phyloP scores from a whole-genome alignment of 2,329 filamentous ascomycete species.

The Ophiocordyceps camponoti-floridani region DNA sequence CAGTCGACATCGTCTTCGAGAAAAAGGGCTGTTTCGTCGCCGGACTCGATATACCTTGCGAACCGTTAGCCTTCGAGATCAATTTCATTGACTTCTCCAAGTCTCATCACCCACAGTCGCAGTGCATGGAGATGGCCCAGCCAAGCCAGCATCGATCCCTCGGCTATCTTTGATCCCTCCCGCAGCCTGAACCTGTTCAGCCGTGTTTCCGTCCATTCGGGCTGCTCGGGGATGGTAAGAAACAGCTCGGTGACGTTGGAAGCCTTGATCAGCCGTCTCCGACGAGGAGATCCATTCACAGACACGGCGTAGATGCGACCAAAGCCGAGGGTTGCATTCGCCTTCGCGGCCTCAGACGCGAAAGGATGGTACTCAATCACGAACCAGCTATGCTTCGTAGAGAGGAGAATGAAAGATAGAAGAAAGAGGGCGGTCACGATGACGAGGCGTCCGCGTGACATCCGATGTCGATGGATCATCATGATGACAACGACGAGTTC shows the following conservation, averaged over 20 bases:
- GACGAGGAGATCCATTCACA: background rate
- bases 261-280: background rate
- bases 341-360: background rate
- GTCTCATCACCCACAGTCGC: background rate
- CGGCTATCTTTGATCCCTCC: background rate
- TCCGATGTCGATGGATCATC: too few relatives aligned
- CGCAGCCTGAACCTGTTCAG: background rate
- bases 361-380: background rate
- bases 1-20: background rate
- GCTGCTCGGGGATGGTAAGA: background rate
- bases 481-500: too few relatives aligned
- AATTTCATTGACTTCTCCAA: too few relatives aligned
- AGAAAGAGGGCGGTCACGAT: too few relatives aligned
- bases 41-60: background rate
- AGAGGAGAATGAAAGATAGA: too few relatives aligned
- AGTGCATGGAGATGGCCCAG: background rate
- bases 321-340: background rate
- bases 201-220: background rate
- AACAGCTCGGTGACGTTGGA: background rate
- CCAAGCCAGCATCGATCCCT: background rate
- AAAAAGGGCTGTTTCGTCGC: background rate
- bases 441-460: too few relatives aligned
- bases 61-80: too few relatives aligned
- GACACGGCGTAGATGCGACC: background rate
- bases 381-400: too few relatives aligned